phyloP scores from a whole-genome alignment of 306 rosid species.

The Castanopsis chinensis region DNA sequence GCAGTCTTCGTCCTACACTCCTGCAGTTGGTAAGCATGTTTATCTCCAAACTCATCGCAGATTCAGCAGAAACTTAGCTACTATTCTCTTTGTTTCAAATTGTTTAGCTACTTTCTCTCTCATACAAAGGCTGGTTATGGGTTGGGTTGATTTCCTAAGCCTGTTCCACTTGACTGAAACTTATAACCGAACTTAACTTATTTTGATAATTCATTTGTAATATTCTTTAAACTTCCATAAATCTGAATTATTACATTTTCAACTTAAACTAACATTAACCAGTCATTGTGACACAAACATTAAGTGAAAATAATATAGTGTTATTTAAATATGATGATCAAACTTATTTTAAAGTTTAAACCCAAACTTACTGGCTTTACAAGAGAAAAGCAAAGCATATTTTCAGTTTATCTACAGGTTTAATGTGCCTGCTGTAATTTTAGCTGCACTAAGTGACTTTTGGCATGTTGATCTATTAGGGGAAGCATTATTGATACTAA shows the following conservation, averaged over 20 bases:
- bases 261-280: background rate
- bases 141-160: background rate
- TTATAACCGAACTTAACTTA: background rate
- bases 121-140: background rate
- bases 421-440: background rate
- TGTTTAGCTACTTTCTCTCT: conserved; percentile 5
- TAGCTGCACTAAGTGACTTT: background rate
- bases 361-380: background rate
- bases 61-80: background rate
- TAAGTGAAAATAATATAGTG: background rate
- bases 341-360: too few species aligned
- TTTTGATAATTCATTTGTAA: background rate
- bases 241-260: background rate
- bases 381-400: background rate
- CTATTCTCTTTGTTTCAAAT: background rate
- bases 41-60: conserved; percentile 3
- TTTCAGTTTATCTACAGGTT: background rate
- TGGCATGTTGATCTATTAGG: background rate
- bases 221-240: background rate
- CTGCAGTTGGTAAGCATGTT: conserved; percentile 75
- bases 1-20: conserved; percentile 65
- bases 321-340: background rate
- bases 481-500: background rate
- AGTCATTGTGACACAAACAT: background rate
- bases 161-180: background rate